Base-by-base conservation (phyloP, 1,139 yeast genomes). In the Nematodospora anomalae region DNA sequence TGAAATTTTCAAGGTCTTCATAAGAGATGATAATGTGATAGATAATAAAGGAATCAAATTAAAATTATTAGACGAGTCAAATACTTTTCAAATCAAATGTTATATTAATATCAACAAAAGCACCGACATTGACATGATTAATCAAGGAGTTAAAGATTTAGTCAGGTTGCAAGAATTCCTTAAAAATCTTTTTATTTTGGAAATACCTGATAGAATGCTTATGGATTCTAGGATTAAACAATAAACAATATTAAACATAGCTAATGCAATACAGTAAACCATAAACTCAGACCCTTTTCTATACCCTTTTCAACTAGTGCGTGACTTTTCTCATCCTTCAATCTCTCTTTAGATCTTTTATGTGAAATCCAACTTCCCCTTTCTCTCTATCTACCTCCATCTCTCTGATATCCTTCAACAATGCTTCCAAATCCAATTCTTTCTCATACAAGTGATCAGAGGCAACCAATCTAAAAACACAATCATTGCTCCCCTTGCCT, bases 91-190 rank as follows among this genome's bases (percentile, higher is more conserved):
- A 39, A 67, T 88, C 11, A 80, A 80, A 54, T 79, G 83, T 6
- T 83, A 72, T 49, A 78, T 84, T 15, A 83, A 86, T 47, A 81
- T 87, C 6, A 79, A 80, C 13, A 76, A 76, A 41, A 67, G 86
- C 11, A 85, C 94, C 2, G 96, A 87, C 56, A 72, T 89, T 31
- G 94, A 86, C 29, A 73, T 76, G 38, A 77, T 85, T 10, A 79
- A 77, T 40, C 73, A 71, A 36, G 89, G 89, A 1, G 78, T 81
- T 3, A 76, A 76, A 42, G 81, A 81, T 36, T 61, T 89, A 41
- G 65, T 79, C 33, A 67, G 64, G 35, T 59, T 87, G 29, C 88
- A 84, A 56, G 77, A 69, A 13, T 85, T 80, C 38, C 63, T 89
- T 43, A 66, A 72, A 39, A 89, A 88, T 10, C 64, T 88, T 38